These are phyloP conservation scores for Mortierella alpina DNA, from an alignment of 192 early-diverging fungal genomes.

Conservation along the genomic window DNA sequence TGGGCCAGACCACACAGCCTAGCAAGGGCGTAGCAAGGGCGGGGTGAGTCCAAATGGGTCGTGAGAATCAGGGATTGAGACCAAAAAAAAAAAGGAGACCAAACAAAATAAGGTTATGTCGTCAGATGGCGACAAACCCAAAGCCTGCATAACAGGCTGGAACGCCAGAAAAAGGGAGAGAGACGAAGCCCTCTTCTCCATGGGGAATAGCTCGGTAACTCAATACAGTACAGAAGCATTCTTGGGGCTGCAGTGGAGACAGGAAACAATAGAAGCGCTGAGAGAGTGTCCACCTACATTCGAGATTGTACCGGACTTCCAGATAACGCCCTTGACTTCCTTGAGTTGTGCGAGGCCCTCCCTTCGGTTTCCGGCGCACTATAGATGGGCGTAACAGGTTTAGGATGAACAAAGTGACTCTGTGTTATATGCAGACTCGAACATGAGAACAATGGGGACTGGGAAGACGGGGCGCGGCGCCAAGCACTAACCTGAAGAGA, in stretches of 20 bases:
- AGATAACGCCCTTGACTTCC: slow-evolving; percentile 82
- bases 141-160: not conserved
- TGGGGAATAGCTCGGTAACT: not conserved
- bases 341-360: slow-evolving; percentile 81
- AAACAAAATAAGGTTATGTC: slow-evolving; percentile 41
- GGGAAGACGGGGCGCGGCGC: not conserved
- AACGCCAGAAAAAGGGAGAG: not conserved
- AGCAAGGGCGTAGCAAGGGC: slow-evolving; percentile 56
- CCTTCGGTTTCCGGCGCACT: slow-evolving; percentile 87
- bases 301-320: slow-evolving; percentile 81
- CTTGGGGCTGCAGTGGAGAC: not conserved
- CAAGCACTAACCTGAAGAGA: slow-evolving; percentile 35
- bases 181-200: not conserved
- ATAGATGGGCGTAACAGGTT: not conserved
- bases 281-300: slow-evolving; percentile 59
- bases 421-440: not conserved
- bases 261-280: not conserved
- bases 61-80: not conserved
- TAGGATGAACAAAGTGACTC: not conserved
- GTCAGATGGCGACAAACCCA: slow-evolving; percentile 32
- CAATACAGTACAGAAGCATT: not conserved
- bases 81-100: not conserved
- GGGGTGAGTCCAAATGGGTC: not conserved
- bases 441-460: not conserved
- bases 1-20: slow-evolving; percentile 84